Conservation (phyloP, 2,329 filamentous ascomycete species). For the Dothideomycetes sp. region DNA sequence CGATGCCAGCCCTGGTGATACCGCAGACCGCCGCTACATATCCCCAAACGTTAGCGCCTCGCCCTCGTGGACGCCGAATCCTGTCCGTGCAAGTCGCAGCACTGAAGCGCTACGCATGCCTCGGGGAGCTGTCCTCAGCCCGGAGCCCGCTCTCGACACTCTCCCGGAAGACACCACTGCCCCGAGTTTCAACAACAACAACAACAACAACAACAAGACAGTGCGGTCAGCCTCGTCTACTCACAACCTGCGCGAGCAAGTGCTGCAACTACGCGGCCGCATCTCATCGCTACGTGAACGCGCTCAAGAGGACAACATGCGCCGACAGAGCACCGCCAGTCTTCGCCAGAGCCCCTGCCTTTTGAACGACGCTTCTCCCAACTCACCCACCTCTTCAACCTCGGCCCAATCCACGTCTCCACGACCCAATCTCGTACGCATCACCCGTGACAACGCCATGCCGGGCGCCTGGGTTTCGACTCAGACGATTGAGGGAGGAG, state of each 20-base stretch:
- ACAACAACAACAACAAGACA: not conserved
- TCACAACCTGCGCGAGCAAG: slow-evolving; percentile 69
- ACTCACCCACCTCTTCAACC: not conserved
- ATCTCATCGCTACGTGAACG: slow-evolving; percentile 73
- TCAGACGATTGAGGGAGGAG: slow-evolving; percentile 2
- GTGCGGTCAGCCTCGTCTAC: slow-evolving; percentile 26
- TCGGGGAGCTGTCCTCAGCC: slow-evolving; percentile 22
- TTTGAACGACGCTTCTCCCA: slow-evolving; percentile 59
- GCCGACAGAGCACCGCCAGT: slow-evolving; percentile 67
- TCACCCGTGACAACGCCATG: not conserved
- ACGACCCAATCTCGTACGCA: slow-evolving; percentile 34
- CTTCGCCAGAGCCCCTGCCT: slow-evolving; percentile 62
- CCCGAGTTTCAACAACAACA: not conserved
- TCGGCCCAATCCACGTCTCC: not conserved
- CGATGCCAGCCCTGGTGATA: slow-evolving; percentile 38
- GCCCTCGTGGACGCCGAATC: slow-evolving; percentile 15
- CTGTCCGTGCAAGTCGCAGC: slow-evolving; percentile 27
- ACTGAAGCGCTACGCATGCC: slow-evolving; percentile 30
- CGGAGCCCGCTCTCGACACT: slow-evolving; percentile 32
- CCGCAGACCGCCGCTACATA: slow-evolving; percentile 23
- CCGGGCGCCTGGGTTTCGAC: slow-evolving; percentile 9
- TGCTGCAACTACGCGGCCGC: slow-evolving; percentile 75
- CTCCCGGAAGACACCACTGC: slow-evolving; percentile 30
- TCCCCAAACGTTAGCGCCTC: slow-evolving; percentile 17
- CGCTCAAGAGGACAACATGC: slow-evolving; percentile 67